Evolutionary conservation across 2,329 filamentous ascomycete genomes (phyloP).

Genomic region (Cercospora brassicicola): DNA sequence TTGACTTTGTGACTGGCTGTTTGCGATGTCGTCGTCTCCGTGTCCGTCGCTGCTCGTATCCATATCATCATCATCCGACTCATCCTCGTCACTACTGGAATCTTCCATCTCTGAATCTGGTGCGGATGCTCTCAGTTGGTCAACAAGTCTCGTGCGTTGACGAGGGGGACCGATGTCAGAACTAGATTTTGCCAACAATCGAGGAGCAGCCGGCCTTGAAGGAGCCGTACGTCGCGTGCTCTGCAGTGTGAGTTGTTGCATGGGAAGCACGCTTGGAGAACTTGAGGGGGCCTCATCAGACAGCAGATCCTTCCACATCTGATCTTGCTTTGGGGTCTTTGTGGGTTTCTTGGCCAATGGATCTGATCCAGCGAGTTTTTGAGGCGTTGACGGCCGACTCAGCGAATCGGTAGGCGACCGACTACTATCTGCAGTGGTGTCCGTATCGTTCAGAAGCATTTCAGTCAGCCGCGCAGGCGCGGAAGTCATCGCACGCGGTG

Average conservation of each 20-base stretch:
- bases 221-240: constrained; percentile 15
- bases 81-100: constrained; percentile 22
- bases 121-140: constrained; percentile 38
- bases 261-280: constrained; percentile 31
- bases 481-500: constrained; percentile 31
- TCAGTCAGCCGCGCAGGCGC: constrained; percentile 35
- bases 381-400: constrained; percentile 28
- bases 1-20: constrained; percentile 20
- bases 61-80: constrained; percentile 22
- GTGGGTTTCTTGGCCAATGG: constrained; percentile 20
- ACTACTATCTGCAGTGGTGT: constrained; percentile 25
- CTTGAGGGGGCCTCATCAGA: constrained; percentile 22
- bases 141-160: constrained; percentile 35
- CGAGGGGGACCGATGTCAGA: constrained; percentile 29
- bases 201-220: constrained; percentile 1
- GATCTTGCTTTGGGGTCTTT: constrained; percentile 37
- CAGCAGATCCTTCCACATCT: constrained; percentile 37
- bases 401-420: constrained; percentile 23
- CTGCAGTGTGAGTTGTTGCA: constrained; percentile 29
- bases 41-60: constrained; percentile 22
- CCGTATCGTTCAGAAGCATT: constrained; percentile 32
- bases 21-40: neutral
- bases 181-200: constrained; percentile 26
- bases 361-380: constrained; percentile 14
- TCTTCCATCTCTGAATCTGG: constrained; percentile 28